A percentile compares a stretch with the other conserved stretches of the same genome.
phyloP scores from a whole-genome alignment of 2,329 filamentous ascomycete species.

The Aspergillus luchuensis region DNA sequence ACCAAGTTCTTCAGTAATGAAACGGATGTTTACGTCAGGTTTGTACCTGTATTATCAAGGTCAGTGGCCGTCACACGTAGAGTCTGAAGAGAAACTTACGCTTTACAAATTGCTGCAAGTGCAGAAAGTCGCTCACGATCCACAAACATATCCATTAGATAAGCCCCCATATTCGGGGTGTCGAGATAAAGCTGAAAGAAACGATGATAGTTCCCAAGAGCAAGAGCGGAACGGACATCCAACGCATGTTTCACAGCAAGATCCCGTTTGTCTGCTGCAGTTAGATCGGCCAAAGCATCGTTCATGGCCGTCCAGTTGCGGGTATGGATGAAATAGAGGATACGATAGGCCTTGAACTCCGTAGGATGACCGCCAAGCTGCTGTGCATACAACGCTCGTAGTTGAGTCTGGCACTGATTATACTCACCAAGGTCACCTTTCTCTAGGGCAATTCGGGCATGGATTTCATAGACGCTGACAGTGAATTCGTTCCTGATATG shows the following conservation, averaged over 20 bases:
- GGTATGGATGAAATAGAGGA: slow-evolving; percentile 98
- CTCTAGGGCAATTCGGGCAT: slow-evolving; percentile 94
- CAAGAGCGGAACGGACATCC: slow-evolving; percentile 85
- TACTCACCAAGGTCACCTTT: slow-evolving; percentile 99
- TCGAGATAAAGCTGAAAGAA: slow-evolving; percentile 96
- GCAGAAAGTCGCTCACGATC: slow-evolving; percentile 88
- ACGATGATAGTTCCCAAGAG: slow-evolving; percentile 93
- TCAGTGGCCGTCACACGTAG: slow-evolving; percentile 48
- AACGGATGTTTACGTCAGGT: slow-evolving; percentile 82
- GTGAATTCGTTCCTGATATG: slow-evolving; percentile 97
- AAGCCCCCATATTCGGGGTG: slow-evolving; percentile 94
- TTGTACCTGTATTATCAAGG: slow-evolving; percentile 69
- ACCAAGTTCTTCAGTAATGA: slow-evolving; percentile 91
- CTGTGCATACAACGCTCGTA: slow-evolving; percentile 85
- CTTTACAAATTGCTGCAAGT: slow-evolving; percentile 88
- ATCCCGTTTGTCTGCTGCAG: slow-evolving; percentile 89
- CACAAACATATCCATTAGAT: slow-evolving; percentile 99
- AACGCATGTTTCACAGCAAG: slow-evolving; percentile 85
- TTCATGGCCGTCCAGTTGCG: slow-evolving; percentile 98
- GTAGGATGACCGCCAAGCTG: slow-evolving; percentile 84
- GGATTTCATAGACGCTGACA: slow-evolving; percentile 93
- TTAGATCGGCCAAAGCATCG: slow-evolving; percentile 98
- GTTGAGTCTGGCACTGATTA: slow-evolving; percentile 99
- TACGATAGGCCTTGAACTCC: slow-evolving; percentile 99
- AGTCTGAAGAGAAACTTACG: slow-evolving; percentile 63